Conservation (phyloP, 441 rosid genomes). For the Manihot esculenta region DNA sequence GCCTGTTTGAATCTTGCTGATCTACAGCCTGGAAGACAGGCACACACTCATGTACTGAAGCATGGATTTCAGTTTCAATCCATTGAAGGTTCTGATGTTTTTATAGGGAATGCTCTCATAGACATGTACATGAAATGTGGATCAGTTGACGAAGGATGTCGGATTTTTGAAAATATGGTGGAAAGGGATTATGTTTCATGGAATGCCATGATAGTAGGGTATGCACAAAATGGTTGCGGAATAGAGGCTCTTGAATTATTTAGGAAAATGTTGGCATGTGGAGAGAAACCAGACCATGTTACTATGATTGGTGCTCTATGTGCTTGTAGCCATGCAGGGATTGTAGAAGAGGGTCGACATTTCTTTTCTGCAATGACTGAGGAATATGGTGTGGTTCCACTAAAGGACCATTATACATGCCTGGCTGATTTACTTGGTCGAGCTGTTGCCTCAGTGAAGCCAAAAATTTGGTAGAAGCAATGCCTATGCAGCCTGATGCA, state of each 20-base stretch:
- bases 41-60: constrained; percentile 73
- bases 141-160: constrained; percentile 58
- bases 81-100: constrained; percentile 59
- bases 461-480: constrained; percentile 55
- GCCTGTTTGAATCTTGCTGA: constrained; percentile 84
- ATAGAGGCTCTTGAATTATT: constrained; percentile 59
- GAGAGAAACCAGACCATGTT: constrained; percentile 74
- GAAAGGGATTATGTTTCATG: constrained; percentile 76
- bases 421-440: constrained; percentile 84
- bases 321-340: constrained; percentile 83
- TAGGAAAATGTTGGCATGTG: constrained; percentile 55
- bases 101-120: constrained; percentile 76
- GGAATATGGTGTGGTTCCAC: constrained; percentile 51
- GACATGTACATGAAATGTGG: constrained; percentile 93
- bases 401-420: constrained; percentile 73
- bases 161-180: constrained; percentile 55
- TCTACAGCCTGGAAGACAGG: constrained; percentile 74
- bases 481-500: constrained; percentile 72
- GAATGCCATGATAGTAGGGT: constrained; percentile 76
- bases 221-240: constrained; percentile 71
- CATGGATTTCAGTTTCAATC: constrained; percentile 66
- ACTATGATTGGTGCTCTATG: constrained; percentile 78
- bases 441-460: constrained; percentile 71
- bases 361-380: constrained; percentile 53
- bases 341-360: constrained; percentile 55